Evolutionary conservation across 208 protist genomes (phyloP).

Genomic region (Phytomonas sp.): DNA sequence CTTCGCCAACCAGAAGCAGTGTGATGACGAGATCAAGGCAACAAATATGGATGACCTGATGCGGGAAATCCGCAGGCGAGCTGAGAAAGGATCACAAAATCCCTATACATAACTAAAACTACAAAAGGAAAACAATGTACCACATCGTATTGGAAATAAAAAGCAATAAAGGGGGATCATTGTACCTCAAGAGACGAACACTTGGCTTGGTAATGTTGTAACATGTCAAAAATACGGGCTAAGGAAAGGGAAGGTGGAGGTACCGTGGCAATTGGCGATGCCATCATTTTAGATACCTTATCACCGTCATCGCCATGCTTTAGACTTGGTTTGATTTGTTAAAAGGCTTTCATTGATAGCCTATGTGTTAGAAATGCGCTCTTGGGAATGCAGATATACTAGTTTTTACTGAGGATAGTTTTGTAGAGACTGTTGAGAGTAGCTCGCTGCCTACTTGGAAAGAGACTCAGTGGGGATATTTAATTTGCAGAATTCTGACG

Average conservation of each 20-base stretch:
- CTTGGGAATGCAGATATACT: not conserved
- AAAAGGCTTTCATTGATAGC: not conserved
- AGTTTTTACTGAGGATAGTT: not conserved
- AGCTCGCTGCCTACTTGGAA: not conserved
- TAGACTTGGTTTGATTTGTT: not conserved
- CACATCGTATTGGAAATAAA: not conserved
- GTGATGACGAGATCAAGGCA: slow-evolving; percentile 81
- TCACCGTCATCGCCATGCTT: not conserved
- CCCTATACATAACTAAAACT: not conserved
- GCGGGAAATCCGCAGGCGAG: slow-evolving; percentile 41
- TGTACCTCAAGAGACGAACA: not conserved
- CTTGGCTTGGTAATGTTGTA: not conserved
- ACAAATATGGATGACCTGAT: slow-evolving; percentile 80
- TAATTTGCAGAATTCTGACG: not conserved
- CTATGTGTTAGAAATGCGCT: not conserved
- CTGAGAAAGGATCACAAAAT: slow-evolving; percentile 13
- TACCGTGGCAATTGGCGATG: not conserved
- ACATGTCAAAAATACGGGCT: not conserved
- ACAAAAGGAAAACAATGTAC: not conserved
- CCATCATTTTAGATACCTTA: not conserved
- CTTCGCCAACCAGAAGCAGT: slow-evolving; percentile 68
- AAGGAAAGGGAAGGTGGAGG: not conserved
- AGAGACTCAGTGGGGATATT: not conserved
- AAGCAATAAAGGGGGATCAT: not conserved
- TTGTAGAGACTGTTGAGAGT: not conserved